Evolutionary conservation across 768 basidiomycete species (phyloP).

Genomic region (Termitomyces sp.): DNA sequence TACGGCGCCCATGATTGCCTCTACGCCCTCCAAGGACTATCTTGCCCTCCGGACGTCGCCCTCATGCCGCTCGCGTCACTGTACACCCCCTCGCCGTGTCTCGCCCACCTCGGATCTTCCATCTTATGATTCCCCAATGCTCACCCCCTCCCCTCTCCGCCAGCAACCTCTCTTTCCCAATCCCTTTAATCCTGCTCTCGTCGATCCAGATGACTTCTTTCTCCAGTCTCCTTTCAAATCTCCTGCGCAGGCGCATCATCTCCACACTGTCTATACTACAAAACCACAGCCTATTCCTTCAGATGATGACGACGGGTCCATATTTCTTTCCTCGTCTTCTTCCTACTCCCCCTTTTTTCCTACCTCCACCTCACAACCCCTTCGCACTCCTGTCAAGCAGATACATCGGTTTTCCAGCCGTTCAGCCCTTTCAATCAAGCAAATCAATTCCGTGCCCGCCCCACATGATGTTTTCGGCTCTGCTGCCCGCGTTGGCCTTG

Average conservation of each 20-base stretch:
- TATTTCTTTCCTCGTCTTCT: conserved; percentile 49
- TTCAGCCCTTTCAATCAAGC: conserved; percentile 33
- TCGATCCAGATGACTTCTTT: conserved; percentile 46
- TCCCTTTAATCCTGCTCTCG: conserved; percentile 15
- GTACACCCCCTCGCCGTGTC: conserved; percentile 26
- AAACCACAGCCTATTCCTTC: conserved; percentile 37
- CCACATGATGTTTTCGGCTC: conserved; percentile 17
- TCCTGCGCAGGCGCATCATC: conserved; percentile 31
- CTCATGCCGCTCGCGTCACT: conserved; percentile 22
- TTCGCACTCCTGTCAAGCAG: conserved; percentile 59
- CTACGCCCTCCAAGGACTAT: conserved; percentile 36
- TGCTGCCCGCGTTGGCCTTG: conserved; percentile 32
- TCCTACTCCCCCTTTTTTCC: conserved; percentile 37
- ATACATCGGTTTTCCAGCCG: conserved; percentile 32
- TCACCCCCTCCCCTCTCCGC: conserved; percentile 59
- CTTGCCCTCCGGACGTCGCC: conserved; percentile 19
- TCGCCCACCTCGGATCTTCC: conserved; percentile 19
- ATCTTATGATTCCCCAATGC: conserved; percentile 51
- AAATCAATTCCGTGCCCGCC: conserved; percentile 23
- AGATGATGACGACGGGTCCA: conserved; percentile 52
- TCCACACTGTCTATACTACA: conserved; percentile 26
- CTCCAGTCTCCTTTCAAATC: conserved; percentile 47
- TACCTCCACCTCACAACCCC: conserved; percentile 38
- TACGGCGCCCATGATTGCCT: conserved; percentile 33
- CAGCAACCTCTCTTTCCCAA: conserved; percentile 34